Evolutionary conservation across 2,329 filamentous ascomycete genomes (phyloP), one percentile per base, ranked within the genome.

Genomic region (Aureobasidium namibiae): DNA sequence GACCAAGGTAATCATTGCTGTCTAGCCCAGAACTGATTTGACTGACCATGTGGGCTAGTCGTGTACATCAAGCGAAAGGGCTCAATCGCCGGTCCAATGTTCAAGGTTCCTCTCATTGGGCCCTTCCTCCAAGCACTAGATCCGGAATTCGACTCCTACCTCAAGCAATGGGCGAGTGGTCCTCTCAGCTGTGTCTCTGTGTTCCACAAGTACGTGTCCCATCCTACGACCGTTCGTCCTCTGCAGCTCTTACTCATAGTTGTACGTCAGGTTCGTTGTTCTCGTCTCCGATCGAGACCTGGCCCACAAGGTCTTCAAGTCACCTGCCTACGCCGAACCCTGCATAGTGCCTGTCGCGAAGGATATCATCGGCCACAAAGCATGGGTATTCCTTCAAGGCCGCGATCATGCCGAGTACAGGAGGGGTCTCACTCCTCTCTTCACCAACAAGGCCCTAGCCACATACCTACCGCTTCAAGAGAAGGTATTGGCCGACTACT

Each of bases 221-320:
- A 9, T 18, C 24, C n/a, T 9, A 14, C 14, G 1, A 18, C 6
- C 24, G 16, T 16, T 4, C 16, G 7, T 45, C 24, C 13, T 14
- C 3, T n/a, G 13, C 1, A n/a, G 3, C 8, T 14, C 16, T 29
- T 29, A 46, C 44, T 31, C 3, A 46, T 7, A 46, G 3, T 9
- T 9, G 18, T 6, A 8, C 5, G 11, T 9, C n/a, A 59, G 56
- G 31, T 97, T 97, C 73, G 92, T 97, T 64, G 90, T 97, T 60
- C 96, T 97, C 72, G 92, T 92, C 31, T 95, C 92, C n/a, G 91
- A 88, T 56, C 90, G 92, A 69, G 94, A 97, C 70, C 90, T 96
- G 82, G 88, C 92, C 60, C 88, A 92, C 67, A 57, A 57, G 34
- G 45, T 57, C 16, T 61, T 61, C 34, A 61, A 56, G 16, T 58